Evolutionary conservation across 257 asterid genomes (phyloP).

Genomic region (Capsicum pubescens): DNA sequence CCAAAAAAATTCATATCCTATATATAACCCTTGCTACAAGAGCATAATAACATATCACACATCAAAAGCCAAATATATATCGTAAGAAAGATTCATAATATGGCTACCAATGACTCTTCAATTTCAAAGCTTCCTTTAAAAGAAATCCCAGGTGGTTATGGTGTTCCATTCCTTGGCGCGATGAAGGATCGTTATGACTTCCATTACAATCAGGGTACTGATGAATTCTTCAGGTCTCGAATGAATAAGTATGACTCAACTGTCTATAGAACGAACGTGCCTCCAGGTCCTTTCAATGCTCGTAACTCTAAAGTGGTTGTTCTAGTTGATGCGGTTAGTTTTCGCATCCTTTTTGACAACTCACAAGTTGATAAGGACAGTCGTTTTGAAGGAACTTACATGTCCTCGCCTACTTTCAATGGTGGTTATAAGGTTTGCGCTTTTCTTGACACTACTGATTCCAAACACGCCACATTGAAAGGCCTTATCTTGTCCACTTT

Average conservation of each 20-base stretch:
- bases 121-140: constrained; percentile 40
- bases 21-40: neutral
- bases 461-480: constrained; percentile 54
- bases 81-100: neutral
- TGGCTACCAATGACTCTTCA: neutral
- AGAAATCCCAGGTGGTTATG: constrained; percentile 58
- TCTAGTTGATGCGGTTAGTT: constrained; percentile 71
- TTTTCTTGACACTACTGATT: constrained; percentile 62
- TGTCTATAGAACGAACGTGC: constrained; percentile 47
- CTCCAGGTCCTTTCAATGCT: constrained; percentile 62
- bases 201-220: constrained; percentile 52
- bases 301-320: constrained; percentile 41
- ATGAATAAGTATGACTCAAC: constrained; percentile 51
- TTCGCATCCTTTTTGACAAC: constrained; percentile 67
- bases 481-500: constrained; percentile 45
- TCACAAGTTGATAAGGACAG: constrained; percentile 64
- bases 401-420: constrained; percentile 61
- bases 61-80: neutral
- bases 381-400: constrained; percentile 74
- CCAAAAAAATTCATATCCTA: neutral
- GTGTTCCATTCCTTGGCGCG: constrained; percentile 51
- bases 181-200: constrained; percentile 52
- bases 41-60: neutral
- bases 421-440: constrained; percentile 76
- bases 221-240: constrained; percentile 50